Conservation (phyloP, 371 early-diverging fungal species). For the Mucor lusitanicus region DNA sequence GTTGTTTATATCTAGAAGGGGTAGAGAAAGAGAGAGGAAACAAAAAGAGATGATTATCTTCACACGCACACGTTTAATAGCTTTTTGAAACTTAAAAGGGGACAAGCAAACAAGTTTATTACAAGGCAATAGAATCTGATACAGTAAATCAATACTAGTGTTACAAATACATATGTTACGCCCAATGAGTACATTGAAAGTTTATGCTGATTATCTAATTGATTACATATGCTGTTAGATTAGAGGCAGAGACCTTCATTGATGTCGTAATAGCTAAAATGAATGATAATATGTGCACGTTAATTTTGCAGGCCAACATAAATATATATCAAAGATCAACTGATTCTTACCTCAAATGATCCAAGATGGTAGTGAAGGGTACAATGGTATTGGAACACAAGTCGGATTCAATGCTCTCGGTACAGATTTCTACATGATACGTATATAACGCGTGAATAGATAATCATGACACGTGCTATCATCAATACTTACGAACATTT, state of each 20-base stretch:
- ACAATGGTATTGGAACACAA: constrained; percentile 30
- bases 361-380: constrained; percentile 23
- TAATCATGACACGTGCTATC: not conserved
- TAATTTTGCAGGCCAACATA: not conserved
- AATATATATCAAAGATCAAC: not conserved
- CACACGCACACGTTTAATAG: not conserved
- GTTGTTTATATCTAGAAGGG: not conserved
- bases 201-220: not conserved
- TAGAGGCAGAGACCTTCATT: not conserved
- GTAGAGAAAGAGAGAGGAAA: not conserved
- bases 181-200: not conserved
- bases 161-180: not conserved
- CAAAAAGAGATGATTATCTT: not conserved
- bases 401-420: constrained; percentile 18
- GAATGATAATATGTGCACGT: not conserved
- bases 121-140: no score
- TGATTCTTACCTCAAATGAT: constrained; percentile 18
- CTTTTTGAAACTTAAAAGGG: not conserved
- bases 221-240: not conserved
- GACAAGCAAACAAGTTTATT: not conserved
- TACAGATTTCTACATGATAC: constrained; percentile 28
- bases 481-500: constrained; percentile 13
- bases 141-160: not conserved
- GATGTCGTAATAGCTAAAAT: not conserved
- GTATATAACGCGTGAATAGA: not conserved